Base-by-base conservation (phyloP, 1,284 basidiomycete genomes). In the Heterobasidion irregulare region DNA sequence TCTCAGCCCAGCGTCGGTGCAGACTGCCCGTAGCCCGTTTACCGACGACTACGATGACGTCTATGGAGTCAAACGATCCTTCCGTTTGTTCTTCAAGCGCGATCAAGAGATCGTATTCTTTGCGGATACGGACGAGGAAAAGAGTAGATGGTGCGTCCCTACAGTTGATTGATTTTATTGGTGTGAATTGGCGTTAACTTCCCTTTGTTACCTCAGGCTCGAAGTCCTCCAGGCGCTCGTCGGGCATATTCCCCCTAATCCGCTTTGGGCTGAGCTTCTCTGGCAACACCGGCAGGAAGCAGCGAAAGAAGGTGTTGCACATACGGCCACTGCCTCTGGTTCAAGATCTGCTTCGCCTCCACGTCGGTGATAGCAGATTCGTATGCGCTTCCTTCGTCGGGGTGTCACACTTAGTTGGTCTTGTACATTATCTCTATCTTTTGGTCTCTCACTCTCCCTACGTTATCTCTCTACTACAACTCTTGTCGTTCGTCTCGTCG, bases 51-150 rank as follows among this genome's bases (percentile, higher is more conserved):
- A 83, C 49, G 90, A 93, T 62, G 84, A 82, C 47, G 71, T 84
- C 47, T 89, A 82, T 62, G 77, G 86, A 55, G 83, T 93, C 16
- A 89, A 93, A 61, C 80, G 92, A 49, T 93, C 89, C 2, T 98
- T 98, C 82, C 79, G 88, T 52, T 71, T 99, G 50, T 71, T 86
- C 8, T 98, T 99, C 71, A 80, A 82, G 5, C 79, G 84, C 52
- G 82, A 85, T 44, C 84, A 95, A 64, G 82, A 86, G 55, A 97
- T 98, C 60, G 71, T 80, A 6, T 98, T 98, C 75, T 94, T 89
- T 64, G 92, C 95, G 35, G 95, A 98, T 69, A 89, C 84, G 10
- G 90, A 95, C 61, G 86, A 86, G 58, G 91, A 94, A 66, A 98
- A 97, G 72, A 71, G 75, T 13, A 79, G 77, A 71, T 99, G 95